Percentiles rank a stretch among this genome's conserved stretches.
Evolutionary conservation across 495 filamentous ascomycete species (phyloP).

Genomic region (Aspergillus cavernicola): DNA sequence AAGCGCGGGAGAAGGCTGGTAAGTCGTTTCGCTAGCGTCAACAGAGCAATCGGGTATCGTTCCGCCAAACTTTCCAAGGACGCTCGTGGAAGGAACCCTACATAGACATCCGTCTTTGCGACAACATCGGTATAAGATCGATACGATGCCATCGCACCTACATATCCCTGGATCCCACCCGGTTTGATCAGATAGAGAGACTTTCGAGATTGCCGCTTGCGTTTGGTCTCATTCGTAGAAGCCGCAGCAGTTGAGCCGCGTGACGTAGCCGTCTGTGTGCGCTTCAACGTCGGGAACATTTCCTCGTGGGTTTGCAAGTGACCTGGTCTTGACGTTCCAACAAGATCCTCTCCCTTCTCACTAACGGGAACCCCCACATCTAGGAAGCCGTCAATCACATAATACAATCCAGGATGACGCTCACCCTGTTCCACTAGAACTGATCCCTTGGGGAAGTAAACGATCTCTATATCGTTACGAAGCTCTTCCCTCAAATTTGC

Average conservation of each 20-base stretch:
- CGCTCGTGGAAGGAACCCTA: constrained; percentile 84
- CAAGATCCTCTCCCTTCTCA: constrained; percentile 44
- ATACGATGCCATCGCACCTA: constrained; percentile 89
- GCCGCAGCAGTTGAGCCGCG: constrained; percentile 28
- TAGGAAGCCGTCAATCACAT: constrained; percentile 94
- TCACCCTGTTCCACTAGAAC: constrained; percentile 97
- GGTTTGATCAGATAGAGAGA: constrained; percentile 93
- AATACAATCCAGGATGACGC: constrained; percentile 92
- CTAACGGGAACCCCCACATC: constrained; percentile 77
- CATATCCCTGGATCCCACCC: constrained; percentile 89
- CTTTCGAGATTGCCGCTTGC: constrained; percentile 53
- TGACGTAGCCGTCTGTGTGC: constrained; percentile 48
- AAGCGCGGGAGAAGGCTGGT: constrained; percentile 87
- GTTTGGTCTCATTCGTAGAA: constrained; percentile 38
- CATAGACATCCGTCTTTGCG: constrained; percentile 97
- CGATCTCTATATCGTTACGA: constrained; percentile 91
- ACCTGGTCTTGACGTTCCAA: constrained; percentile 31
- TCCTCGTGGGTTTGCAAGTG: constrained; percentile 37
- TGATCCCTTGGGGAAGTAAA: constrained; percentile 91
- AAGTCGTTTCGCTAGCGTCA: constrained; percentile 92
- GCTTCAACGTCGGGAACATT: constrained; percentile 45
- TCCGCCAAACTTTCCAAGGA: constrained; percentile 92
- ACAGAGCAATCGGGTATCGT: constrained; percentile 80
- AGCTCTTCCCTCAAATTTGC: constrained; percentile 65
- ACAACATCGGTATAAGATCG: constrained; percentile 94